phyloP scores from a whole-genome alignment of 2,329 filamentous ascomycete genomes.

The Aspergillus awamori region DNA sequence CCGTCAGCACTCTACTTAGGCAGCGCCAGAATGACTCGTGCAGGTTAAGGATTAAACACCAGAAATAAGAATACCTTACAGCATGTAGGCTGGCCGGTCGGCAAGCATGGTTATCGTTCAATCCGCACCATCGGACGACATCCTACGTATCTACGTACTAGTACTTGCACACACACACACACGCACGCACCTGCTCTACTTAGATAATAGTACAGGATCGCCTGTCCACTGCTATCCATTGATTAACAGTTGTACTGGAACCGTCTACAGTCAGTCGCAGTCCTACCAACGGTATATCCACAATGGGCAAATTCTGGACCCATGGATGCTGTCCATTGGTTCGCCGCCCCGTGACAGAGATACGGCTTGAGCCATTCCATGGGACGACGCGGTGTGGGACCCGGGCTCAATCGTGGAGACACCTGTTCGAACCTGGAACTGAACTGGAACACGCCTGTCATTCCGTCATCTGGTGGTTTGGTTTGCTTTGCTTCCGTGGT shows the following conservation, averaged over 20 bases:
- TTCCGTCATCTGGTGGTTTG: slow-evolving; percentile 10
- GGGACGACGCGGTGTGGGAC: slow-evolving; percentile 19
- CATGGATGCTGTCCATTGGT: slow-evolving; percentile 2
- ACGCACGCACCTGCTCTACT: neutral
- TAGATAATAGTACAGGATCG: neutral
- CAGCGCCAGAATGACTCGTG: slow-evolving; percentile 5
- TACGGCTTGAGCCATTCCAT: slow-evolving; percentile 8
- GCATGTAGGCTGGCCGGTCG: slow-evolving; percentile 7
- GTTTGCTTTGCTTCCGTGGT: slow-evolving; percentile 1
- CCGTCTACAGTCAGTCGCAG: too few species aligned
- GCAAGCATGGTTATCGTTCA: neutral
- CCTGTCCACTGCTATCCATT: too few species aligned
- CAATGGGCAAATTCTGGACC: neutral
- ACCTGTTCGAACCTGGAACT: slow-evolving; percentile 21
- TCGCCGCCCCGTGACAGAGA: slow-evolving; percentile 15
- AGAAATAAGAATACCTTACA: slow-evolving; percentile 12
- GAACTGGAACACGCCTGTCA: slow-evolving; percentile 18
- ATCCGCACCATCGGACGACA: neutral
- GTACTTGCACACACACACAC: neutral
- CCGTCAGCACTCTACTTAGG: slow-evolving; percentile 13
- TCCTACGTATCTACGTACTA: too few species aligned
- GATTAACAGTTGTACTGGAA: too few species aligned
- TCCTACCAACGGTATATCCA: neutral
- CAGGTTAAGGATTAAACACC: neutral
- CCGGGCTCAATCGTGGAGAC: slow-evolving; percentile 22